Conservation (phyloP, 495 filamentous ascomycete genomes). For the Tuber melanosporum region DNA sequence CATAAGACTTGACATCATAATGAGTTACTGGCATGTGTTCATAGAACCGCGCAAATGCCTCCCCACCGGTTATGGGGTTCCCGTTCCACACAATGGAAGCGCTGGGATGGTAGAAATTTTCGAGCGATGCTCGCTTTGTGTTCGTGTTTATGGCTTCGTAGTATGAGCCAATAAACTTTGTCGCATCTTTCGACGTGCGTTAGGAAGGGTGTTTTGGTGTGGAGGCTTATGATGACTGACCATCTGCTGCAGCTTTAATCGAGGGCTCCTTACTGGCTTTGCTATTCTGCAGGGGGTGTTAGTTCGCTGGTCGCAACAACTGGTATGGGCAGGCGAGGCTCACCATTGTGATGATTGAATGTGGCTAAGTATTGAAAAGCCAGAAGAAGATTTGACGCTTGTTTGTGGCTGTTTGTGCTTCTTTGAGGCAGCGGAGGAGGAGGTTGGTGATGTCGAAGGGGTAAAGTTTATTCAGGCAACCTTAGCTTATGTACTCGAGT, state of each 20-base stretch:
- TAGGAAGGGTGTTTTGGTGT: background rate
- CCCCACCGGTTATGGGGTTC: slow-evolving; percentile 52
- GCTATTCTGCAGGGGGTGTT: slow-evolving; percentile 10
- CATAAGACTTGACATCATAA: slow-evolving; percentile 59
- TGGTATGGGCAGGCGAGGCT: background rate
- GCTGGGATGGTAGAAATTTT: slow-evolving; percentile 53
- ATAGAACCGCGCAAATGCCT: slow-evolving; percentile 56
- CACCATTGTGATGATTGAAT: background rate
- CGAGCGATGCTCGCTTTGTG: slow-evolving; percentile 50
- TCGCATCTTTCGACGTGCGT: slow-evolving; percentile 39
- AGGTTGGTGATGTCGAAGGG: background rate
- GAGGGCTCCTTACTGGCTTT: slow-evolving; percentile 28
- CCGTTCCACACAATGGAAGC: slow-evolving; percentile 61
- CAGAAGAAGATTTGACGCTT: background rate
- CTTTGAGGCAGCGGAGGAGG: background rate
- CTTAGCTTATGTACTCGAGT: background rate
- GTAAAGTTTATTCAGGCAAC: background rate
- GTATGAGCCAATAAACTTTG: slow-evolving; percentile 51
- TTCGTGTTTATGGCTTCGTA: slow-evolving; percentile 55
- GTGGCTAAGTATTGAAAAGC: background rate
- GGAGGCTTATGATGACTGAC: slow-evolving; percentile 18
- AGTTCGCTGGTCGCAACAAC: background rate
- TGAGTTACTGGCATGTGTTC: slow-evolving; percentile 55
- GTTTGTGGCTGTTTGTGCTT: background rate
- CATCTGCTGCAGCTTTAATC: slow-evolving; percentile 33